These are phyloP conservation scores for Wickerhamomyces alni DNA, from an alignment of 805 yeast species.

Conservation along the genomic window DNA sequence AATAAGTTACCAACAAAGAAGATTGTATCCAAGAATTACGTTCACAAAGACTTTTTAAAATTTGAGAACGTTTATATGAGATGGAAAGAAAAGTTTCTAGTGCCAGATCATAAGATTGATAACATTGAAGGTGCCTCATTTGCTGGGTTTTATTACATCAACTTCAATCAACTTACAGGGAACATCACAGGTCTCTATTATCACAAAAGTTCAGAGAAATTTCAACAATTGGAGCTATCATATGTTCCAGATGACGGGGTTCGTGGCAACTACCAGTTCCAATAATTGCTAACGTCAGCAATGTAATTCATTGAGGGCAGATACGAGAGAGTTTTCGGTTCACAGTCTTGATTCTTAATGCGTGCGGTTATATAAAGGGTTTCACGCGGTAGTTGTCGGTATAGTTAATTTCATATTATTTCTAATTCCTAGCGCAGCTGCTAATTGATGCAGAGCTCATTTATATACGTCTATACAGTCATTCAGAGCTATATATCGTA, in stretches of 20 bases:
- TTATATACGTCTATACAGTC: no score
- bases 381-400: no score
- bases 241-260: conserved; percentile 9
- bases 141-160: conserved; percentile 88
- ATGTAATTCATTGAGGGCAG: no score
- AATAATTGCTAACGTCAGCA: conserved; percentile 1
- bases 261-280: conserved; percentile 9
- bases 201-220: conserved; percentile 69
- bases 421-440: no score
- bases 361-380: no score
- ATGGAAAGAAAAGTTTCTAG: conserved; percentile 88
- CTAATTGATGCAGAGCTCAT: no score
- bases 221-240: conserved; percentile 64
- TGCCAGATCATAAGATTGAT: conserved; percentile 63
- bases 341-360: no score
- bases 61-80: conserved; percentile 72
- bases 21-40: conserved; percentile 13
- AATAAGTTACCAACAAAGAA: conserved; percentile 12
- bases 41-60: conserved; percentile 25
- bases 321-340: no score
- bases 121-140: conserved; percentile 68
- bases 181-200: conserved; percentile 75
- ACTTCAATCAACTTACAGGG: conserved; percentile 74
- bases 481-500: no score
- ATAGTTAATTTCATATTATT: no score